Evolutionary conservation across 2,329 filamentous ascomycete species (phyloP), one percentile per base, ranked within the genome.

Genomic region (Xylariaceae sp.): DNA sequence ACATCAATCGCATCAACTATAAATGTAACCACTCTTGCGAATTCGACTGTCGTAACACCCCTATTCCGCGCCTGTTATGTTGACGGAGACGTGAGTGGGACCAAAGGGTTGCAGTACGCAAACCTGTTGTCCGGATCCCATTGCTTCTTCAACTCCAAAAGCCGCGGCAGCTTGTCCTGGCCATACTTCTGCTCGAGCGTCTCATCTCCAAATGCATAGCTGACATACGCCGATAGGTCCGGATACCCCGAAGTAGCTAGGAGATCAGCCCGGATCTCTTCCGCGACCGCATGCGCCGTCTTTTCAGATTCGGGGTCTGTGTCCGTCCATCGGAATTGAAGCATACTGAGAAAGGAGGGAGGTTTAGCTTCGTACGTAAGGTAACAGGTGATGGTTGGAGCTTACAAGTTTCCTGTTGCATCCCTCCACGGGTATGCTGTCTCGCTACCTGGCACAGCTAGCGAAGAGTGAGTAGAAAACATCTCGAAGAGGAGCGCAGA

Each of bases 381-480:
- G 13, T 43, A 3, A 40, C 19, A 6, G 12, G 12, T 17, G 39
- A 31, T n/a, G 33, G 44, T 44, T 19, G 42, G 38, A 31, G 53
- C 54, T 31, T 56, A 61, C 54, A 58, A 44, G 34, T 55, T 53
- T 12, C 47, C 59, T 38, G 18, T 57, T 11, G 58, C 16, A 13
- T 65, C 60, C 13, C 60, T 49, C 63, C 61, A 66, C 9, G 63
- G 57, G 22, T 63, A 67, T 1, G 64, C 61, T 1, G 64, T 66
- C 1, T 42, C 34, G 4, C 58, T 54, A 11, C 57, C 47, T 1
- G 53, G 45, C 2, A 61, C 53, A 0, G 55, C 50, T 1, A 14
- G 5, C 1, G 50, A 41, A 7, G 60, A 60, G 3, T 63, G 17
- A 7, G 44, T 55, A 0, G 55, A 44, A 31, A 62, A 60, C 0